A percentile compares a stretch with the other conserved stretches of the same genome.
Conservation (phyloP, 306 rosid genomes). For the Quercus alba region DNA sequence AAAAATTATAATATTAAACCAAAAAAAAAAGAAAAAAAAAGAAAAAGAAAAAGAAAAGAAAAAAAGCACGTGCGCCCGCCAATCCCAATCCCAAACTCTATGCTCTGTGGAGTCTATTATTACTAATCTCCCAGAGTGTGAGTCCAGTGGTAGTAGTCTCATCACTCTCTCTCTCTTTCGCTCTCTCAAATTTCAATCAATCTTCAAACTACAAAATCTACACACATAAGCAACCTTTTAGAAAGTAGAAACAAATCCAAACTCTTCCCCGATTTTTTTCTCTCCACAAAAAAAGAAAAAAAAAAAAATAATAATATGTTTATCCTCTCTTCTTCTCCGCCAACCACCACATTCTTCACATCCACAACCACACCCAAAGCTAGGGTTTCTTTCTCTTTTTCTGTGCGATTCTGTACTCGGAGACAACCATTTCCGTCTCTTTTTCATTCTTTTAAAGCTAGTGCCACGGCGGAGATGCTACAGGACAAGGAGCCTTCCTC, state of each 20-base stretch:
- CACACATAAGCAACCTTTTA: too few relatives aligned
- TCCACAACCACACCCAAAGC: slow-evolving; percentile 1
- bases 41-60: background rate
- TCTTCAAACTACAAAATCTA: too few relatives aligned
- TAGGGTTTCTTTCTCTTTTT: slow-evolving; percentile 29
- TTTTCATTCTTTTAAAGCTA: slow-evolving; percentile 17
- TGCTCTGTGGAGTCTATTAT: too few relatives aligned
- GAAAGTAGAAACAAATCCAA: too few relatives aligned
- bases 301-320: slow-evolving; percentile 17
- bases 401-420: slow-evolving; percentile 19
- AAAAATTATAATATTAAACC: too few relatives aligned
- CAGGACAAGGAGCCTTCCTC: slow-evolving; percentile 31
- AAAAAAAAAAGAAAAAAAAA: too few relatives aligned
- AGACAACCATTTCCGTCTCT: slow-evolving; percentile 23
- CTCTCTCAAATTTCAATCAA: background rate
- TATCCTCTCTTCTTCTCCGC: slow-evolving; percentile 35
- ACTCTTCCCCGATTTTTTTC: too few relatives aligned
- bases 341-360: slow-evolving; percentile 22
- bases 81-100: background rate
- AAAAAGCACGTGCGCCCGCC: background rate
- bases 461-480: slow-evolving; percentile 45
- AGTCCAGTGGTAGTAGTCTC: too few relatives aligned
- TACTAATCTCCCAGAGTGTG: too few relatives aligned
- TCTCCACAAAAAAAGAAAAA: too few relatives aligned
- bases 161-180: background rate